Evolutionary conservation across 2,329 filamentous ascomycete species (phyloP), one percentile per base, ranked within the genome.

Genomic region (Trichoderma atrobrunneum): DNA sequence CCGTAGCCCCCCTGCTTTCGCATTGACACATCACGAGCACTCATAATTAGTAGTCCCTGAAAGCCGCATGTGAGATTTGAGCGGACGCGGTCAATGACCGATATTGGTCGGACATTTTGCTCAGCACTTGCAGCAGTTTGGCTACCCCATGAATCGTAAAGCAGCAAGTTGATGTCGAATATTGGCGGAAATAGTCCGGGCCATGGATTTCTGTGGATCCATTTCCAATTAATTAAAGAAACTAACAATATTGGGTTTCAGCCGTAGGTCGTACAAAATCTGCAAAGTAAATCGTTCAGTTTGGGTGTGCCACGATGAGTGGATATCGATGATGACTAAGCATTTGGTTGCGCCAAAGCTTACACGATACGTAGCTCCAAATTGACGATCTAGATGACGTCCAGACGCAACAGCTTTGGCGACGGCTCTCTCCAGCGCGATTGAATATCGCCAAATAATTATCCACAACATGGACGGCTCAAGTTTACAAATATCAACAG

Each of bases 301-400:
- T 64, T 32, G 39, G 28, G 5, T n/a, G n/a, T 18, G n/a, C 43
- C 16, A 51, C 43, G 43, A 21, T 10, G 26, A 32, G 36, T 70
- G 36, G 56, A 54, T 32, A 34, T 26, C 10, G 1, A 10, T 8
- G 62, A 32, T 72, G 70, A 72, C 61, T 72, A 60, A 72, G 56
- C 62, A 54, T 7, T 5, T 28, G 16, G n/a, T 14, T 30, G 5
- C 30, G 39, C 48, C 63, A 26, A 16, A 56, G 54, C 64, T 67
- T 60, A 69, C 56, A 69, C 56, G 21, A 73, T 71, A 73, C 67
- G 72, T 73, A 54, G 72, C 72, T 73, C 48, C 34, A 54, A 70
- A 28, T 36, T 59, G 18, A 32, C 32, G 12, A 18, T 61, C 43
- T 16, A n/a, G 18, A 71, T 65, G 69, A 56, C 61, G 39, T 62